A percentile compares a stretch with the other conserved stretches of the same genome.
These are phyloP conservation scores for Hyphopichia khmerensis DNA, from an alignment of 1,139 yeast genomes.

Conservation along the genomic window DNA sequence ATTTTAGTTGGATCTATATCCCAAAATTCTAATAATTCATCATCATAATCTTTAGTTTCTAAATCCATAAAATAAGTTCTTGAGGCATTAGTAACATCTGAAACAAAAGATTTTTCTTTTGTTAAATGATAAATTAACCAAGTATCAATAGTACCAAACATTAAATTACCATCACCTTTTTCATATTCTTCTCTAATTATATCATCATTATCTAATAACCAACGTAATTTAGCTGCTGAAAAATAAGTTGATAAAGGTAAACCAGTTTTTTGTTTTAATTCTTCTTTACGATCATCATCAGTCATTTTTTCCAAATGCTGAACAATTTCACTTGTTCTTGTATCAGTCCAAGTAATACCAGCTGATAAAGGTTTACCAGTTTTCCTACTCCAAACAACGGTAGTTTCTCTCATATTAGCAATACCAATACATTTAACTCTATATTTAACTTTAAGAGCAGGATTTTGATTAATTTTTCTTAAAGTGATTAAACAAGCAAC, in stretches of 20 bases:
- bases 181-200: slow-evolving; percentile 71
- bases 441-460: slow-evolving; percentile 50
- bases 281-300: slow-evolving; percentile 57
- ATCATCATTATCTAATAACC: slow-evolving; percentile 83
- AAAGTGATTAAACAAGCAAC: slow-evolving; percentile 62
- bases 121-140: slow-evolving; percentile 91
- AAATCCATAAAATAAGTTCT: slow-evolving; percentile 91
- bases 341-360: slow-evolving; percentile 97
- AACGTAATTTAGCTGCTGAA: slow-evolving; percentile 85
- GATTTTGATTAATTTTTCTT: slow-evolving; percentile 55
- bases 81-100: slow-evolving; percentile 90
- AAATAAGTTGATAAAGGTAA: slow-evolving; percentile 89
- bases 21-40: slow-evolving; percentile 74
- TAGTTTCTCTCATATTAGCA: slow-evolving; percentile 95
- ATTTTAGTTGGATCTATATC: slow-evolving; percentile 70
- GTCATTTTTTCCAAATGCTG: slow-evolving; percentile 59
- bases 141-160: slow-evolving; percentile 94
- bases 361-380: slow-evolving; percentile 83
- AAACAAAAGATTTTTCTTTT: slow-evolving; percentile 65
- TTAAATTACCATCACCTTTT: slow-evolving; percentile 65
- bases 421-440: slow-evolving; percentile 71
- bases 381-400: slow-evolving; percentile 81
- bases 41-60: slow-evolving; percentile 73
- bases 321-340: slow-evolving; percentile 77
- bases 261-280: slow-evolving; percentile 70